Evolutionary conservation across 176 grass and related monocot species (phyloP), one percentile per base, ranked within the genome.

Genomic region (Bothriochloa decipiens): DNA sequence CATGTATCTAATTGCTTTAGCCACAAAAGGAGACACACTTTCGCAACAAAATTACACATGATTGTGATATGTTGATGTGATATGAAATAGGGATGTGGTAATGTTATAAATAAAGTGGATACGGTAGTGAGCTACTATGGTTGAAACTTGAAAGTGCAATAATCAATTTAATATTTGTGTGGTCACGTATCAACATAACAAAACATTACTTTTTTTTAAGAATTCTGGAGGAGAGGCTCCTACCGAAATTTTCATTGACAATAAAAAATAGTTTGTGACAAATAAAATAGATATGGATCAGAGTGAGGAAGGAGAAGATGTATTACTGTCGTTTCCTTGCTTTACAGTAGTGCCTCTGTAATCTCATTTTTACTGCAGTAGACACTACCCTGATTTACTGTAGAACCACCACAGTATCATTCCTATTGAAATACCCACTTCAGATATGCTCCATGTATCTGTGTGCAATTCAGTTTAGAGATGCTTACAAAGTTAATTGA

Each of bases 401-500:
- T 28, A 80, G 18, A 80, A 27, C 36, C 27, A 28, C 57, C 36
- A 27, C 5, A 3, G 23, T 71, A 37, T 1, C 11, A 81, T 69
- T 81, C 10, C 32, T 50, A 68, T 70, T 3, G 14, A 78, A 42
- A n/a, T 68, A 63, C 27, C 20, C 74, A 65, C 33, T 76, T 74
- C 23, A 45, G 11, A 69, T 46, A 27, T 74, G 40, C 14, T 78
- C 41, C 27, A 89, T 74, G 1, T 72, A 65, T 77, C 39, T 78
- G 28, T 83, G 69, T 67, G 26, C 43, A 37, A 35, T 60, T 62
- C 45, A 20, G 45, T 66, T 78, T 72, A 74, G 45, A 65, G 26
- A 29, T 65, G 62, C 62, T 15, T 65, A 65, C 62, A 4, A 28
- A 29, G 62, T 65, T 65, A 29, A 13, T 64, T 64, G 10, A 64